Percentiles rank a stretch among this genome's conserved stretches.
Conservation (phyloP, 2,329 filamentous ascomycete species). For the Tolypocladium nubicola region DNA sequence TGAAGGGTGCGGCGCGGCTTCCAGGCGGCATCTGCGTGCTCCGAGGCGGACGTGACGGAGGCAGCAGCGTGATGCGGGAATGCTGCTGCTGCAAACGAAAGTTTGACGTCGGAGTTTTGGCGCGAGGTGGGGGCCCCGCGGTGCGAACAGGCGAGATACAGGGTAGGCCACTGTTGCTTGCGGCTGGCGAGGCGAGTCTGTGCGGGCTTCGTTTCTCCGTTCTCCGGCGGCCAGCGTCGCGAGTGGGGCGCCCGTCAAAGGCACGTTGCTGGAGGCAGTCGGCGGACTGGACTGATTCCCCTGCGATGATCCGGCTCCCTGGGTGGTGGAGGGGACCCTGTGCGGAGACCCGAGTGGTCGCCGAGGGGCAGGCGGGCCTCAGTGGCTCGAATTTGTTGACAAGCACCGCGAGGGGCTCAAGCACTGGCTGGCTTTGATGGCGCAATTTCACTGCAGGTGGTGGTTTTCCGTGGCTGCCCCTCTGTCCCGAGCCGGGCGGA, state of each 20-base stretch:
- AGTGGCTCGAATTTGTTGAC: not conserved
- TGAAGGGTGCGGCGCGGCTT: not conserved
- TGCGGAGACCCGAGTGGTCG: not conserved
- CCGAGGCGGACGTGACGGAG: not conserved
- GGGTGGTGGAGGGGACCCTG: not conserved
- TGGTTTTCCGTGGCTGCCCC: constrained; percentile 1
- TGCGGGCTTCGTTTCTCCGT: too few species aligned
- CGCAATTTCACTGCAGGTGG: constrained; percentile 2
- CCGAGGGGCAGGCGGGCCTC: not conserved
- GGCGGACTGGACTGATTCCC: not conserved
- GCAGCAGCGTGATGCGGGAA: not conserved
- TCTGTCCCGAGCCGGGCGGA: not conserved
- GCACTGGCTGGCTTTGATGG: not conserved
- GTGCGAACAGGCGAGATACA: not conserved
- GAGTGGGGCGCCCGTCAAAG: not conserved
- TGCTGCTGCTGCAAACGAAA: not conserved
- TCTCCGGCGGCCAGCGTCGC: too few species aligned
- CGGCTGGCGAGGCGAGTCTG: too few species aligned
- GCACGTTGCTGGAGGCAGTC: not conserved
- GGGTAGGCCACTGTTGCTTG: not conserved
- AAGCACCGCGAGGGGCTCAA: not conserved
- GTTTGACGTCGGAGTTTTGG: not conserved
- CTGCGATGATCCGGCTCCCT: not conserved
- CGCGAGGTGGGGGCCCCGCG: not conserved
- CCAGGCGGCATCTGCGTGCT: not conserved